phyloP scores from a whole-genome alignment of 306 rosid genomes.

The Prunus davidiana region DNA sequence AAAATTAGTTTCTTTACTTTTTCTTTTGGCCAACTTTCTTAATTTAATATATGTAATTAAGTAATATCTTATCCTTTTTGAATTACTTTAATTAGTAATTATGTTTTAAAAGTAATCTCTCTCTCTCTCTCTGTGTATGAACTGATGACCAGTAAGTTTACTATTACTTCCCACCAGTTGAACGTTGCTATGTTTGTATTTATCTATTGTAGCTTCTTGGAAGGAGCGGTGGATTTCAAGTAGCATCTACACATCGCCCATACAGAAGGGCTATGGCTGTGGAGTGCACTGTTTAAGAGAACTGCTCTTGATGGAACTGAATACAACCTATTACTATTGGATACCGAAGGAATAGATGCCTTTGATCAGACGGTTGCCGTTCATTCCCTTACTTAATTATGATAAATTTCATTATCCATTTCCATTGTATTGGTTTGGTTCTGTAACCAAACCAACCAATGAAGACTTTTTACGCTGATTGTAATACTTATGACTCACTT shows the following conservation, averaged over 20 bases:
- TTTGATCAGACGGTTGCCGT: slow-evolving; percentile 83
- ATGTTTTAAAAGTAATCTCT: too few relatives aligned
- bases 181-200: background rate
- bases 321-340: slow-evolving; percentile 72
- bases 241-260: slow-evolving; percentile 83
- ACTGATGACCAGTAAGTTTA: background rate
- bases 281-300: slow-evolving; percentile 83
- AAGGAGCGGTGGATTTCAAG: slow-evolving; percentile 88
- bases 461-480: background rate
- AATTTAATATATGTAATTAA: too few relatives aligned
- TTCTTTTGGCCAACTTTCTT: too few relatives aligned
- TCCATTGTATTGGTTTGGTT: background rate
- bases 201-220: slow-evolving; percentile 72
- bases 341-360: slow-evolving; percentile 95
- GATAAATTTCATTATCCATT: background rate
- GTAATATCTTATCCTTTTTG: too few relatives aligned
- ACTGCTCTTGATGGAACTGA: slow-evolving; percentile 92
- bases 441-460: background rate
- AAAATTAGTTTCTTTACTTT: too few relatives aligned
- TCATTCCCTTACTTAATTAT: background rate
- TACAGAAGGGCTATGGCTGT: slow-evolving; percentile 93
- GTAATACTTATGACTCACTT: background rate
- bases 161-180: background rate
- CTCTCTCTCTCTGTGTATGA: background rate
- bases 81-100: too few relatives aligned